Conservation (phyloP, 371 early-diverging fungal genomes). For the Entomophthora muscae region DNA sequence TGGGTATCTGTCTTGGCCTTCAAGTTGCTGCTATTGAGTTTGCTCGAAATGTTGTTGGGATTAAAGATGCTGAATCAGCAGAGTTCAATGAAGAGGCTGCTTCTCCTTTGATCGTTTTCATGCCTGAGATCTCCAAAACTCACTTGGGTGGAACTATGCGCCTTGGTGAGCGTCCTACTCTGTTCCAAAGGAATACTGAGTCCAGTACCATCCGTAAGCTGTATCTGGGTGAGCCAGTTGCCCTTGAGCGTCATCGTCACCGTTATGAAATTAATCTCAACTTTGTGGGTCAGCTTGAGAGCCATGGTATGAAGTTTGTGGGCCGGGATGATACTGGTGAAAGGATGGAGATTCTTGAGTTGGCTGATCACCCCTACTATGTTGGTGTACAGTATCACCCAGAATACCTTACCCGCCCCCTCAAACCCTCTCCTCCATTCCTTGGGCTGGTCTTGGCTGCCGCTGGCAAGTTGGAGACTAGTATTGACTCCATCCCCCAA, state of each 20-base stretch:
- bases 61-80: slow-evolving; percentile 67
- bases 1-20: slow-evolving; percentile 98
- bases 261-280: slow-evolving; percentile 96
- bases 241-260: slow-evolving; percentile 96
- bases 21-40: slow-evolving; percentile 98
- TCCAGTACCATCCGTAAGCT: slow-evolving; percentile 32
- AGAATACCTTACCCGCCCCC: slow-evolving; percentile 92
- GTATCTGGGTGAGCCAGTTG: slow-evolving; percentile 39
- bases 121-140: slow-evolving; percentile 92
- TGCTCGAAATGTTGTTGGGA: slow-evolving; percentile 85
- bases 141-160: slow-evolving; percentile 96
- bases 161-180: slow-evolving; percentile 76
- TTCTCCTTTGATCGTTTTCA: slow-evolving; percentile 75
- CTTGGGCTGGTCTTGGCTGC: slow-evolving; percentile 83
- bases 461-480: slow-evolving; percentile 13
- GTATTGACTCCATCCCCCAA: not conserved
- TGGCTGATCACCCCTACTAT: slow-evolving; percentile 87
- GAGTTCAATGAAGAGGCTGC: slow-evolving; percentile 62
- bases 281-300: slow-evolving; percentile 55
- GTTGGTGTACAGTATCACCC: slow-evolving; percentile 99
- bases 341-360: slow-evolving; percentile 95
- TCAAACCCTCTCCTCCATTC: slow-evolving; percentile 89
- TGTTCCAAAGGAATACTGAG: slow-evolving; percentile 52
- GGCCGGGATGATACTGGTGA: slow-evolving; percentile 86
- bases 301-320: slow-evolving; percentile 74